Conservation (phyloP, 2,329 filamentous ascomycete genomes). For the Teratosphaeria epicoccoides region DNA sequence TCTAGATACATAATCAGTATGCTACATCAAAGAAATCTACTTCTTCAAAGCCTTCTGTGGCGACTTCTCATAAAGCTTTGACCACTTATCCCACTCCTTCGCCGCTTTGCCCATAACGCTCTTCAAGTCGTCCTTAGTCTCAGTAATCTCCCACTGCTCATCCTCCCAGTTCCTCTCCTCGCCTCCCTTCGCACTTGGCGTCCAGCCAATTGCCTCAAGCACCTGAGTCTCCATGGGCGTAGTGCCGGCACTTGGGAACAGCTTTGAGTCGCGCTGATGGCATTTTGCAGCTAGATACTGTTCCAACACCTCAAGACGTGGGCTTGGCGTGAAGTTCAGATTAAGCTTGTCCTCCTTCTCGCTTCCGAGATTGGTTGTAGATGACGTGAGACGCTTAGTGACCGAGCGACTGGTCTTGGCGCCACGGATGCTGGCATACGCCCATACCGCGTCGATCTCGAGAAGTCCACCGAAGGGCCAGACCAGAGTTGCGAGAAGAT, state of each 20-base stretch:
- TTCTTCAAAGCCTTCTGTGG: constrained; percentile 32
- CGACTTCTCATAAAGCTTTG: constrained; percentile 28
- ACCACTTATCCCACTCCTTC: constrained; percentile 33
- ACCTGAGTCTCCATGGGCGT: constrained; percentile 31
- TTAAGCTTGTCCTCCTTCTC: constrained; percentile 24
- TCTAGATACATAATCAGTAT: too few relatives aligned
- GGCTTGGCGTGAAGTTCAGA: constrained; percentile 28
- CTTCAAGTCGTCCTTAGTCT: constrained; percentile 34
- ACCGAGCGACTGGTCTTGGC: constrained; percentile 32
- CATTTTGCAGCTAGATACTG: constrained; percentile 32
- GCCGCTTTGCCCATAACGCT: constrained; percentile 31
- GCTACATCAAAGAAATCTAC: constrained; percentile 7
- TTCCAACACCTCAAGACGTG: constrained; percentile 28
- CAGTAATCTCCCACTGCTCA: constrained; percentile 32
- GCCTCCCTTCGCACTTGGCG: constrained; percentile 24
- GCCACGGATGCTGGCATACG: constrained; percentile 35
- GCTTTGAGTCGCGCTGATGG: constrained; percentile 25
- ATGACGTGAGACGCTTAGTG: constrained; percentile 27
- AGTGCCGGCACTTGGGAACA: constrained; percentile 24
- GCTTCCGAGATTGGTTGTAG: constrained; percentile 8
- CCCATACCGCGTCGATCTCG: constrained; percentile 29
- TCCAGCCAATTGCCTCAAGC: constrained; percentile 35
- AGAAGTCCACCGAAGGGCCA: constrained; percentile 30
- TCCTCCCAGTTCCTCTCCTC: constrained; percentile 33
- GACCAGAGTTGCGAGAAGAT: constrained; percentile 26